Base-by-base conservation (phyloP, 768 basidiomycete genomes). In the Hirschioporus abietinus region DNA sequence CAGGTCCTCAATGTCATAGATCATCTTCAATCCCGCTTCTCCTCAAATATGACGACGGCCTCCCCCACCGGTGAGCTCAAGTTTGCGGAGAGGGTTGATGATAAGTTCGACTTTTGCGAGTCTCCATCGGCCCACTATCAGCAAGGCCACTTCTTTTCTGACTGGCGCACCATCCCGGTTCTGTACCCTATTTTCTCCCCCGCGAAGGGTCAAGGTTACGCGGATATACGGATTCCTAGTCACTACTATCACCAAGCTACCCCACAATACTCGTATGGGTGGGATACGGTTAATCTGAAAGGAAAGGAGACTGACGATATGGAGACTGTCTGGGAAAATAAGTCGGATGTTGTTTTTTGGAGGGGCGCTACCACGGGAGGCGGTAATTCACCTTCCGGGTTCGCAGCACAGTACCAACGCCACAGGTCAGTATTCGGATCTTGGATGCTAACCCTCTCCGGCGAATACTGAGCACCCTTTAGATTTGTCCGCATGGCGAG, bases 141-240 rank as follows among this genome's bases (percentile, higher is more conserved):
- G 30, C 97, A 99, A 74, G 95, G 96, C 12, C 95, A 95, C 77
- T 98, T 97, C 77, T 99, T 97, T 84, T 93, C 93, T 20, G 96
- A 99, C 76, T 97, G 94, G 92, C 82, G 96, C 24, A 91, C 90
- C 0, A 88, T 98, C 66, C 86, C 91, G 12, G 86, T 86, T 0
- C 81, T 96, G n/a, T 96, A 93, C 76, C 97, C 97, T 7, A 86
- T 99, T 30, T 92, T 99, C 77, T 95, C 94, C 1, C 95, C 96
- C 1, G 92, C 95, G 0, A 94, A 91, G 72, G 88, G 90, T 0
- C 80, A 81, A 57, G 95, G 97, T 0, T 98, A 90, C 74, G 79
- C 87, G 69, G 97, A 99, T 73, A 92, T 99, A 70, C 83, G 92
- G 66, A 95, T 99, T 68, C 96, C 97, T 0, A 95, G 93, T 68